Base-by-base conservation (phyloP, 1,284 basidiomycete genomes). In the Puccinia polysora region DNA sequence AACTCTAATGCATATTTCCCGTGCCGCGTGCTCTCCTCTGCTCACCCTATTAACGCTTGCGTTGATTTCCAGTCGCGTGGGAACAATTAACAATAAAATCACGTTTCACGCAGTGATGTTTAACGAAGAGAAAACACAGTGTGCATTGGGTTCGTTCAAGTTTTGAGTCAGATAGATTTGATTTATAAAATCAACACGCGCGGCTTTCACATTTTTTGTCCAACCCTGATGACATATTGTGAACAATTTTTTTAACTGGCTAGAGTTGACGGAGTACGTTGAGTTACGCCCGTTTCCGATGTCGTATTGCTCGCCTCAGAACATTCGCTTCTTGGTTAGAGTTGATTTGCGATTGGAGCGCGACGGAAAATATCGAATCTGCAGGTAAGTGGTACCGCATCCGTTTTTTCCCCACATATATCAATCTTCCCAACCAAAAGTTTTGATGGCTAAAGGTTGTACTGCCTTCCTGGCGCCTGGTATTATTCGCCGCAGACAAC, bases 291-390 rank as follows among this genome's bases (percentile, higher is more conserved):
- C 28, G 34, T 32, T 14, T 23, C 58, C 58, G 7, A 7, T 60
- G 4, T 25, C 10, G 15, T 38, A 12, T 10, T 60, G 20, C 34
- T 20, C 18, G 10, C 32, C 4, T 10, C 2, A 25, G 1, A 34
- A 20, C 23, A 20, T 40, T 49, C 34, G 60, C 18, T 63, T 63
- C 23, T 28, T 63, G 20, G 60, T 63, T 4, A 23, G 38, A n/a
- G 38, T 63, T 14, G 60, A 63, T 25, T 20, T 63, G 32, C 45
- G 38, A 40, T 23, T 36, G 25, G 32, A 40, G 23, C 20, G 28
- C 10, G 60, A 63, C 49, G 60, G 60, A 25, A 45, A 47, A 63
- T 63, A 63, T 30, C 15, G 60, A 63, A 63, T 63, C 8, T 45
- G 40, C 12, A 2, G 60, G 60, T 63, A 63, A 2, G 43, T 23